phyloP scores from a whole-genome alignment of 148 eudicot genomes.

The Silene conica region DNA sequence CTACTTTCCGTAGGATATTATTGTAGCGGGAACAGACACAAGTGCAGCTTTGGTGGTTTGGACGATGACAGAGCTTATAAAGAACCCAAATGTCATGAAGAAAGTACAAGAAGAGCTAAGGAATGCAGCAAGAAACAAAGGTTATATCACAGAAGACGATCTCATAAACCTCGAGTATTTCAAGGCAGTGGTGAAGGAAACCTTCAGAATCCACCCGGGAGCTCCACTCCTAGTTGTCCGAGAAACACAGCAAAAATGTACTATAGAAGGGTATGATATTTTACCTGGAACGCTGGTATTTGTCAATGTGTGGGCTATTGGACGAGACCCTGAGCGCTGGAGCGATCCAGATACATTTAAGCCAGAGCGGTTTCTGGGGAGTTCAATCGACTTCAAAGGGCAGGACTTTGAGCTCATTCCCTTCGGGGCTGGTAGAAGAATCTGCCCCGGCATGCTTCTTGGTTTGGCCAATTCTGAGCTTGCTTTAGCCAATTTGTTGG shows the following conservation, averaged over 20 bases:
- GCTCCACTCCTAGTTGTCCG: conserved; percentile 32
- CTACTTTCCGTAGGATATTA: conserved; percentile 14
- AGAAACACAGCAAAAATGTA: conserved; percentile 28
- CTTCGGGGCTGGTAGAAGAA: conserved; percentile 42
- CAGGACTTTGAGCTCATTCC: conserved; percentile 34
- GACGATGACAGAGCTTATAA: conserved; percentile 37
- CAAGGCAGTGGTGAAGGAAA: conserved; percentile 34
- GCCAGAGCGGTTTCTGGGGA: conserved; percentile 35
- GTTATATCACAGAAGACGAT: conserved; percentile 20
- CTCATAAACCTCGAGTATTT: conserved; percentile 22
- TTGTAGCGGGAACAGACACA: conserved; percentile 37
- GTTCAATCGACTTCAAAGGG: conserved; percentile 29
- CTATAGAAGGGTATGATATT: conserved; percentile 32
- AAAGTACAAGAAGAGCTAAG: conserved; percentile 34
- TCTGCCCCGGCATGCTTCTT: conserved; percentile 35
- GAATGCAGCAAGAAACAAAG: neutral
- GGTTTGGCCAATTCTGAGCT: conserved; percentile 33
- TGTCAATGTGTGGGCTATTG: conserved; percentile 34
- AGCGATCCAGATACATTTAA: conserved; percentile 23
- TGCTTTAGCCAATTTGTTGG: conserved; percentile 35
- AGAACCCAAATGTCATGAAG: conserved; percentile 28
- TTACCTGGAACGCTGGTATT: conserved; percentile 25
- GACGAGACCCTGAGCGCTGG: conserved; percentile 36
- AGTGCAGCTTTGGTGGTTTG: conserved; percentile 25
- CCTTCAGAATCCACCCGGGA: conserved; percentile 32